Evolutionary conservation across 805 yeast genomes (phyloP), one percentile per base, ranked within the genome.

Genomic region (Lachancea cidri): DNA sequence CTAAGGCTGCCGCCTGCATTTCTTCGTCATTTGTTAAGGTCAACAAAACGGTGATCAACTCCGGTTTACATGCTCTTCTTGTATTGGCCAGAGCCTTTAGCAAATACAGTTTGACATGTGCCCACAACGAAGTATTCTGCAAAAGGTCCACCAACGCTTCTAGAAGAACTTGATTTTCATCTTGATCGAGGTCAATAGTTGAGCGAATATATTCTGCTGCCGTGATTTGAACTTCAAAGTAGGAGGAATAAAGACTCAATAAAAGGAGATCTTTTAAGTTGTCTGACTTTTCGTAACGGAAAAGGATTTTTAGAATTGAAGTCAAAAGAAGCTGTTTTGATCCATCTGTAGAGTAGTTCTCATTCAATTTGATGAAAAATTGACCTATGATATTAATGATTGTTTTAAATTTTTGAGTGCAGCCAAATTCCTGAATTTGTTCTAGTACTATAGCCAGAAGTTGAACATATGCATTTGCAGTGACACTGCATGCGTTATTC

Each of bases 251-350:
- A 15, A 77, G 41, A 4, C 72, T 67, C 7, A 67, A 34, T 13
- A 55, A 49, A 13, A 68, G 37, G 1, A 74, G 24, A 4, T 57
- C 60, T 4, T 36, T 40, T 2, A 65, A 39, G 14, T 53, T 43
- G 8, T 50, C 58, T 14, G 38, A 16, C 9, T 53, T 38, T 18
- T 49, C 47, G 18, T 36, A 29, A 9, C 49, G 31, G 3, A 71
- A 46, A 9, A 76, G 47, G 3, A 72, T 36, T 2, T 43, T 35
- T 6, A 58, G 47, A 7, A 68, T 45, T 2, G 54, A 53, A 13
- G 68, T 60, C 18, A 76, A 38, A 14, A 75, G 67, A 15, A 78
- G 53, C 45, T 77, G 79, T 40, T 68, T 70, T 7, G 74, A 63
- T 2, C 84, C 84, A 54, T 75, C 70, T 14, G 71, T 50, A 17